phyloP scores from a whole-genome alignment of 441 rosid species.

The Kokia cookei region DNA sequence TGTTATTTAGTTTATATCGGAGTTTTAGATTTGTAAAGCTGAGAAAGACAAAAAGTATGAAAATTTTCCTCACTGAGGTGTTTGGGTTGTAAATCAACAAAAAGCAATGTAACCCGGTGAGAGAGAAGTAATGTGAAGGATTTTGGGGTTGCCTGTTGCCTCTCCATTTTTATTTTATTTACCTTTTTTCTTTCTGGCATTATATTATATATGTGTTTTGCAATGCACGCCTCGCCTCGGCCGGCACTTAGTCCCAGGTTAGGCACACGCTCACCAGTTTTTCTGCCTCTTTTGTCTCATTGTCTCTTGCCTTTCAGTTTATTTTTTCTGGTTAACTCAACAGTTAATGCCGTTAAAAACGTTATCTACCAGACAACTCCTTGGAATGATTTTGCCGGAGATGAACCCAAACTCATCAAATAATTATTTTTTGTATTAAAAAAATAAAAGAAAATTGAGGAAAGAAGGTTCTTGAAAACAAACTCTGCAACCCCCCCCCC shows the following conservation, averaged over 20 bases:
- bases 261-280: conserved; percentile 6
- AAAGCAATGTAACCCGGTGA: conserved; percentile 24
- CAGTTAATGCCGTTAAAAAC: conserved; percentile 28
- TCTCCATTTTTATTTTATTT: not conserved
- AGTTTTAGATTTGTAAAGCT: conserved; percentile 28
- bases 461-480: not conserved
- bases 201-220: not conserved
- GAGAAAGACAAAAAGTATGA: not conserved
- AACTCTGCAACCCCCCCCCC: too few species aligned
- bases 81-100: conserved; percentile 7
- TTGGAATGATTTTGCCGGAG: conserved; percentile 19
- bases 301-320: not conserved
- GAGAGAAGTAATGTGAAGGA: conserved; percentile 16
- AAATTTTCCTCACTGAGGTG: conserved; percentile 37
- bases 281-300: not conserved
- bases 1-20: conserved; percentile 8
- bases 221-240: not conserved
- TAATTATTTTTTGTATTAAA: too few species aligned
- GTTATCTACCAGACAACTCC: not conserved
- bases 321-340: conserved; percentile 18
- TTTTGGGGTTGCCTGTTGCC: not conserved
- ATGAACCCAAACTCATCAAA: not conserved
- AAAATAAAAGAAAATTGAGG: not conserved
- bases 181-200: not conserved
- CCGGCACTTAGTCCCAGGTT: not conserved